Base-by-base conservation (phyloP, 345 rosid genomes). In the Raphanus sativus region DNA sequence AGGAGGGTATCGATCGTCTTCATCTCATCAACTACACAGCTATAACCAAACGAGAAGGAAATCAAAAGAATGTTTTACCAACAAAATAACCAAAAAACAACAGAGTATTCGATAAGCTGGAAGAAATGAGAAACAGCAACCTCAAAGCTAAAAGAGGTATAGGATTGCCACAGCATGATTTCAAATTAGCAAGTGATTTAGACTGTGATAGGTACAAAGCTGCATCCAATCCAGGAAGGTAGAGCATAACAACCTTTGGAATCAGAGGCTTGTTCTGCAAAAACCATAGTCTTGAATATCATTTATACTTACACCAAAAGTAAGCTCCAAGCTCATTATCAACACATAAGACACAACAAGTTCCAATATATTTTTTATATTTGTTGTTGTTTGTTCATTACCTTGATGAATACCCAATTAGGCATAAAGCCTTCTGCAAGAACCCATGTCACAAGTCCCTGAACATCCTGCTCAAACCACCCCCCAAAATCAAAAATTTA, bases 381-480 rank as follows among this genome's bases (percentile, higher is more conserved):
- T 21, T 21, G 34, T 32, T 32, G 34, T 5, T 30, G 33, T 30
- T 30, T 9, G 17, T 64, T 16, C 48, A 76, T 81, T 33, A 89
- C 99, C 91, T 92, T 95, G 17, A 92, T 85, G 81, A 92, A 85
- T 4, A 88, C 89, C 98, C 98, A 94, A 3, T 95, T 81, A 21
- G 99, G 99, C 96, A 91, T 92, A 77, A 66, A 85, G 16, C 98
- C 99, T 69, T 95, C 94, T 17, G 86, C 91, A 77, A 95, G 91
- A 72, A 95, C 99, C 98, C 98, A 95, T n/a, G 96, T 89, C 38
- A 95, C 92, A 83, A 95, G 96, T 61, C 97, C 98, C 74, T 91
- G 96, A 80, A 95, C 86, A 64, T 95, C 99, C 99, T 92, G 78
- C 4, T 38, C 8, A 48, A 45, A 40, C 48, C 48, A 21, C 21